These are phyloP conservation scores for Ophiostoma australiae DNA, from an alignment of 2,329 filamentous ascomycete genomes.

Conservation along the genomic window DNA sequence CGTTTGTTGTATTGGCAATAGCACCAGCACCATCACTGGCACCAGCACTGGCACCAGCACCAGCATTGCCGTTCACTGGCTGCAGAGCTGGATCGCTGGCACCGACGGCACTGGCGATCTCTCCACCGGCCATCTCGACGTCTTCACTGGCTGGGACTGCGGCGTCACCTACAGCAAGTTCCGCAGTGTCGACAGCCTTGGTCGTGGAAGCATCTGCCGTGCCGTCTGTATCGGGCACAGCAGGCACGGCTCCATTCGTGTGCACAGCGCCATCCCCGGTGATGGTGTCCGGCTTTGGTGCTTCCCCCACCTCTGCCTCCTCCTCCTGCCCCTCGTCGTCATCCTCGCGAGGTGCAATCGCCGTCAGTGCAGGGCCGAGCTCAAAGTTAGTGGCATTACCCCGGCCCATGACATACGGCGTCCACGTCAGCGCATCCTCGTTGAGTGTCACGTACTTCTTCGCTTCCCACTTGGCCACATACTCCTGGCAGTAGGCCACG, in stretches of 20 bases:
- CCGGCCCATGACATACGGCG: slow-evolving; percentile 92
- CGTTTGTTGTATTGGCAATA: background rate
- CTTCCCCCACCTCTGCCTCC: slow-evolving; percentile 32
- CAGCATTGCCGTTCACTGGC: slow-evolving; percentile 5
- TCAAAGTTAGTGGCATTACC: slow-evolving; percentile 78
- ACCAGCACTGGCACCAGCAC: background rate
- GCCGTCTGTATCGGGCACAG: background rate
- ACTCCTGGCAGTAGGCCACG: slow-evolving; percentile 76
- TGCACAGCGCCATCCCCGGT: slow-evolving; percentile 32
- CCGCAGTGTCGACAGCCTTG: background rate
- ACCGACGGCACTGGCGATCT: background rate
- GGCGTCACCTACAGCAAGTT: background rate
- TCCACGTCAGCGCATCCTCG: slow-evolving; percentile 80
- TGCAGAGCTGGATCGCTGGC: background rate
- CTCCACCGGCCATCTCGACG: slow-evolving; percentile 11
- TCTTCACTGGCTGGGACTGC: background rate
- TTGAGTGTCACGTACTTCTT: slow-evolving; percentile 86
- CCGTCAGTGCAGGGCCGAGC: slow-evolving; percentile 71
- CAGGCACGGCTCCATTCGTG: background rate
- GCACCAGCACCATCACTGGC: background rate
- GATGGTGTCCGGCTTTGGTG: slow-evolving; percentile 26
- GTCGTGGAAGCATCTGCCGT: background rate
- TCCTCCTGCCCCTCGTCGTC: slow-evolving; percentile 47
- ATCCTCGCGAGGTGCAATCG: slow-evolving; percentile 82
- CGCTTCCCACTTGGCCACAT: slow-evolving; percentile 81